These are phyloP conservation scores for Phyllostachys edulis DNA, from an alignment of 176 grass and related monocot genomes.

Conservation along the genomic window DNA sequence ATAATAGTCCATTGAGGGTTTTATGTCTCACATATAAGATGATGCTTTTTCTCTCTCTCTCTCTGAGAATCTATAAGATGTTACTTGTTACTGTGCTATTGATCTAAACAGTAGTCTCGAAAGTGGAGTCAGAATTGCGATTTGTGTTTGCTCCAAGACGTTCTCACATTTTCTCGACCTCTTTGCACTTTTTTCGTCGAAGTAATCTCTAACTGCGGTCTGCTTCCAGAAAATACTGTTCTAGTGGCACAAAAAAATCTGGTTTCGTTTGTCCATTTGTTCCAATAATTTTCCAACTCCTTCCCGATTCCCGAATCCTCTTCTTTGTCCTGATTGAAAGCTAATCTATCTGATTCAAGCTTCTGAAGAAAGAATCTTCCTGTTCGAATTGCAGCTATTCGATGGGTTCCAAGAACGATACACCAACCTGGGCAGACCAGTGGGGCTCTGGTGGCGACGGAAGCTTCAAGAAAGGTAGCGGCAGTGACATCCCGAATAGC, in stretches of 20 bases:
- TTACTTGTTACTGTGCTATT: not conserved
- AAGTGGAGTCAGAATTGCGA: not conserved
- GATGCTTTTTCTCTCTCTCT: not conserved
- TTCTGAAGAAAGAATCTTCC: not conserved
- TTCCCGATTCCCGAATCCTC: not conserved
- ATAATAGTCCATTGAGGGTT: not conserved
- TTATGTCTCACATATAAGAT: not conserved
- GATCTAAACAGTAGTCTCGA: not conserved
- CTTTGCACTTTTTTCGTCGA: not conserved
- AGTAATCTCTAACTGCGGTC: not conserved
- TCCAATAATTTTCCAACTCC: not conserved
- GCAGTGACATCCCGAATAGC: not conserved
- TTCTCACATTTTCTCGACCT: not conserved
- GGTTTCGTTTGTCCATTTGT: not conserved
- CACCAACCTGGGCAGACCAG: constrained; percentile 56
- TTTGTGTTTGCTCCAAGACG: not conserved
- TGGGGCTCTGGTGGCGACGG: constrained; percentile 40
- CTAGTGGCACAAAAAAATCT: not conserved
- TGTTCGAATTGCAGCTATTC: not conserved
- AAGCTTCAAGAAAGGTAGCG: not conserved
- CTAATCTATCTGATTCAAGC: not conserved
- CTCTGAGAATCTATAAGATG: not conserved
- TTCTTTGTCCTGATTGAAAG: not conserved
- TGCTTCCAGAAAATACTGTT: not conserved
- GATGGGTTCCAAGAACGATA: constrained; percentile 40